Percentiles rank a stretch among this genome's conserved stretches.
Evolutionary conservation across 345 rosid genomes (phyloP).

Genomic region (Eucalyptus grandis): DNA sequence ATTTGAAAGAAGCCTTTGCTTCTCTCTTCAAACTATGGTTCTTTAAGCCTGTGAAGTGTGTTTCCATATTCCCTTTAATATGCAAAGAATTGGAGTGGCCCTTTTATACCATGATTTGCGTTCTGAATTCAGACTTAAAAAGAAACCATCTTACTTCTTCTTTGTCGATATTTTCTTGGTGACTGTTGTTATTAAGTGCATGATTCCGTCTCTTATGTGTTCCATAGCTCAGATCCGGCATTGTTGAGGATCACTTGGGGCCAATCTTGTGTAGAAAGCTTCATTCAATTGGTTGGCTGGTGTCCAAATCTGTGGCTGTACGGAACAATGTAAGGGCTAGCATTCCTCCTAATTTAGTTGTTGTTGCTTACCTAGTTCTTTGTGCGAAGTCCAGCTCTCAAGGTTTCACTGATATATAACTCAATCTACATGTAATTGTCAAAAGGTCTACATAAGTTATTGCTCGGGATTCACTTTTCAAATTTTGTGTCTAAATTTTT

Average conservation of each 20-base stretch:
- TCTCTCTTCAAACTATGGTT: not conserved
- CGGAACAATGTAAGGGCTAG: slow-evolving; percentile 68
- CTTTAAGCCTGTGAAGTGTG: not conserved
- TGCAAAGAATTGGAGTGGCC: not conserved
- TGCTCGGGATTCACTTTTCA: not conserved
- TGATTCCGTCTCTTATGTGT: slow-evolving; percentile 26
- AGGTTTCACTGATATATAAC: not conserved
- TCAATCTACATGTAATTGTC: no score
- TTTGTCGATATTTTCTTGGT: not conserved
- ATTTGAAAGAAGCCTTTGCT: not conserved
- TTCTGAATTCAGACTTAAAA: not conserved
- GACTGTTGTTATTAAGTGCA: not conserved
- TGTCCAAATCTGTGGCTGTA: slow-evolving; percentile 43
- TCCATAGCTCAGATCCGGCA: slow-evolving; percentile 99
- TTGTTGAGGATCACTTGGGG: slow-evolving; percentile 86
- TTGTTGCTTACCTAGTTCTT: not conserved
- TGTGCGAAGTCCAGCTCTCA: not conserved
- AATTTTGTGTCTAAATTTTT: not conserved
- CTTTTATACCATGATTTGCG: not conserved
- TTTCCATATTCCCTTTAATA: not conserved
- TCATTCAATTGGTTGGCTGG: slow-evolving; percentile 73
- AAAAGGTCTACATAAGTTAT: not conserved
- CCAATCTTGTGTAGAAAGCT: slow-evolving; percentile 61
- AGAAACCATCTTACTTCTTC: not conserved
- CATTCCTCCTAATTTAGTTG: not conserved